Percentiles rank a stretch among this genome's conserved stretches.
phyloP scores from a whole-genome alignment of 148 eudicot species.

The Camellia sinensis region DNA sequence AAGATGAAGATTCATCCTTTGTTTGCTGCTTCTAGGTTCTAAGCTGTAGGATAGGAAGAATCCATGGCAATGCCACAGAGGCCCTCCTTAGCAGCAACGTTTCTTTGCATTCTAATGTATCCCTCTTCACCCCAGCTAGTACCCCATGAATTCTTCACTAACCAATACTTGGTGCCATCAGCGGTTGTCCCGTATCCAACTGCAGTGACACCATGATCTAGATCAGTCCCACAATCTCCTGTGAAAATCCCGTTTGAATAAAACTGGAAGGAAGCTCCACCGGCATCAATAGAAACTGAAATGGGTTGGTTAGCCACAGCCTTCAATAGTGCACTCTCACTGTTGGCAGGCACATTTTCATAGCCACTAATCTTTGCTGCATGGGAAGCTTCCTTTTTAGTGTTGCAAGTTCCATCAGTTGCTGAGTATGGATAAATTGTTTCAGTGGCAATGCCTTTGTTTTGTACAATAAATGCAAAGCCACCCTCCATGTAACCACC shows the following conservation, averaged over 20 bases:
- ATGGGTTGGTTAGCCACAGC: constrained; percentile 28
- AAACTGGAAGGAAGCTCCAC: constrained; percentile 18
- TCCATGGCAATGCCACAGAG: constrained; percentile 25
- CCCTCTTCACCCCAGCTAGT: constrained; percentile 26
- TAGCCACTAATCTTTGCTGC: constrained; percentile 25
- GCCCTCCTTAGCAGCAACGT: constrained; percentile 15
- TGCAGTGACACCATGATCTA: constrained; percentile 21
- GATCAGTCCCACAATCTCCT: constrained; percentile 16
- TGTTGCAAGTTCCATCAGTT: constrained; percentile 16
- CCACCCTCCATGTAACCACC: constrained; percentile 19
- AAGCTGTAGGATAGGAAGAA: constrained; percentile 22
- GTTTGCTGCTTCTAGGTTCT: not conserved
- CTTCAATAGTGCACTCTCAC: constrained; percentile 16
- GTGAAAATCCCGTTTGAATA: constrained; percentile 21
- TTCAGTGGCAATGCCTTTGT: constrained; percentile 17
- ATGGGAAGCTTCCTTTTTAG: constrained; percentile 8
- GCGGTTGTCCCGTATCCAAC: constrained; percentile 20
- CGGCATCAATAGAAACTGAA: constrained; percentile 25
- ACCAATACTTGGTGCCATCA: constrained; percentile 25
- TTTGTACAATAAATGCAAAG: constrained; percentile 9
- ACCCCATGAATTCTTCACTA: constrained; percentile 34
- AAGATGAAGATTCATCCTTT: not conserved
- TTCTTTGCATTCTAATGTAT: constrained; percentile 21
- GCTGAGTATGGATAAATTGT: not conserved
- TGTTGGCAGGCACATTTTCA: constrained; percentile 24